A percentile compares a stretch with the other conserved stretches of the same genome.
Evolutionary conservation across 148 eudicot species (phyloP).

Genomic region (Fagopyrum esculentum): DNA sequence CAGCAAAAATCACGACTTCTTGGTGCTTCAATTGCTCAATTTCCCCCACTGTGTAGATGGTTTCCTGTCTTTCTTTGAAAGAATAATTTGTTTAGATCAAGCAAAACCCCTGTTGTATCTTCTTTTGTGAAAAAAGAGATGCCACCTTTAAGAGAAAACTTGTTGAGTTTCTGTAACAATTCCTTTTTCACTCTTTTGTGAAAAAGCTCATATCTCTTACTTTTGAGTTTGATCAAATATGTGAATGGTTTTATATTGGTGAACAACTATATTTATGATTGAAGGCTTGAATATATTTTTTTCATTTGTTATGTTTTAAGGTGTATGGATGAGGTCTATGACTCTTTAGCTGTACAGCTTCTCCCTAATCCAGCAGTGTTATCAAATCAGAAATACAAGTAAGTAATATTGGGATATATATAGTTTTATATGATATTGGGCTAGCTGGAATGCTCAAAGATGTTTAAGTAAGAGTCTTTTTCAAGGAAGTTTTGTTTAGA

Average conservation of each 20-base stretch:
- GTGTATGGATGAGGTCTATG: constrained; percentile 83
- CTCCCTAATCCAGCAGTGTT: constrained; percentile 62
- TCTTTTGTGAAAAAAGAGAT: too few species aligned
- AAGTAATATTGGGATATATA: constrained; percentile 21
- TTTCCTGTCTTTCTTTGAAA: neutral
- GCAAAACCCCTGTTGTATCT: too few species aligned
- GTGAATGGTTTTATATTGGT: neutral
- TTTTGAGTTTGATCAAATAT: neutral
- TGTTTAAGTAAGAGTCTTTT: too few species aligned
- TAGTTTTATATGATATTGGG: neutral
- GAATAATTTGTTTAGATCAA: neutral
- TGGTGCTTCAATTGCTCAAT: neutral
- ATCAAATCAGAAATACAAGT: constrained; percentile 68
- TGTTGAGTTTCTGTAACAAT: too few species aligned
- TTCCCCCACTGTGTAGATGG: too few species aligned
- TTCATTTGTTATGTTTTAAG: constrained; percentile 23
- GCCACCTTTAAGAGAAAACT: too few species aligned
- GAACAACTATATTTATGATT: neutral
- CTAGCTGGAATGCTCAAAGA: neutral
- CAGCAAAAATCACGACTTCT: neutral
- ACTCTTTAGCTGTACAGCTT: constrained; percentile 71
- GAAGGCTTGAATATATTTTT: neutral
- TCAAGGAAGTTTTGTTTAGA: too few species aligned
- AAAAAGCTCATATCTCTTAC: too few species aligned
- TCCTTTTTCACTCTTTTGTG: too few species aligned